Conservation (phyloP, 306 rosid genomes). For the Sicyos baderoa region DNA sequence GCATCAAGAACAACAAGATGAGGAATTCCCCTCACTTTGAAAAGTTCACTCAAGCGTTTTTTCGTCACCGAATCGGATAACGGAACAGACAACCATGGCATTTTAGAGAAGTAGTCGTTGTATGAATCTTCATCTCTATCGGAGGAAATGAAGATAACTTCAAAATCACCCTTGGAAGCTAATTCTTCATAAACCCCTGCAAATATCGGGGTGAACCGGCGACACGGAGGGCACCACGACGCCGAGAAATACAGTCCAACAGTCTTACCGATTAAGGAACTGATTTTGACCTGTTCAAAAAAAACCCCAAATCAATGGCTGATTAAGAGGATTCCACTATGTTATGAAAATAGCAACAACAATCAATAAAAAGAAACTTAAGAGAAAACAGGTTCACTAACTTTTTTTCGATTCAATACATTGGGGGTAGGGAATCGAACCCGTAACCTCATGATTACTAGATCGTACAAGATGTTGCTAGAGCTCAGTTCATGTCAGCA, state of each 20-base stretch:
- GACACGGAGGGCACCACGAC: constrained; percentile 66
- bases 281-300: constrained; percentile 47
- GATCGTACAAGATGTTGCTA: too few species aligned
- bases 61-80: constrained; percentile 49
- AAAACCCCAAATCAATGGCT: neutral
- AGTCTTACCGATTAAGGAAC: constrained; percentile 54
- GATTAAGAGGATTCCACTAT: too few species aligned
- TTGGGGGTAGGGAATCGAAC: too few species aligned
- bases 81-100: constrained; percentile 81
- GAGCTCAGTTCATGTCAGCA: too few species aligned
- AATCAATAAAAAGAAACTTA: too few species aligned
- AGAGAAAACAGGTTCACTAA: too few species aligned
- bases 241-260: constrained; percentile 64
- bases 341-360: too few species aligned
- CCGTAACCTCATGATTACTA: too few species aligned
- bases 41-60: constrained; percentile 34
- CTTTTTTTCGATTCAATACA: too few species aligned
- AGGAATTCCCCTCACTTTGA: constrained; percentile 52
- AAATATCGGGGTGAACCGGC: constrained; percentile 43
- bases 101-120: constrained; percentile 50
- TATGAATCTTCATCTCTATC: constrained; percentile 53
- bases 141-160: constrained; percentile 43
- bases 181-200: constrained; percentile 50
- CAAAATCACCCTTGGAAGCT: constrained; percentile 46
- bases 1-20: constrained; percentile 45